phyloP scores from a whole-genome alignment of 2,329 filamentous ascomycete species.

The Calonectria naviculata region DNA sequence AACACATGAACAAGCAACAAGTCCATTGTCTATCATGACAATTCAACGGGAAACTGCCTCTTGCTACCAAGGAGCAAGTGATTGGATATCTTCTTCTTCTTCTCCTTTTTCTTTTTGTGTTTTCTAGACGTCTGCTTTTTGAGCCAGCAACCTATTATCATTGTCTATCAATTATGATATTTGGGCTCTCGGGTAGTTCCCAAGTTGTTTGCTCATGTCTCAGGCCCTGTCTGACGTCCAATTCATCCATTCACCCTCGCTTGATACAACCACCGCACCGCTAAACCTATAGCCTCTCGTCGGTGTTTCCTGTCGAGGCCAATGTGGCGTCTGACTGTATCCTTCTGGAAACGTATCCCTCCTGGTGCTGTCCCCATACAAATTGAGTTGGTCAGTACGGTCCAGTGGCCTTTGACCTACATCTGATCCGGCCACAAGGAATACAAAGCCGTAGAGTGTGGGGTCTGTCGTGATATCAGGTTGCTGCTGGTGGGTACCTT shows the following conservation, averaged over 20 bases:
- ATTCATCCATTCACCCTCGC: not conserved
- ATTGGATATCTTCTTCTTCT: too few relatives aligned
- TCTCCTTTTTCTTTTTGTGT: too few relatives aligned
- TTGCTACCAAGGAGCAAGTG: too few relatives aligned
- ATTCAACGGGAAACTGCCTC: too few relatives aligned
- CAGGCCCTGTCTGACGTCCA: not conserved
- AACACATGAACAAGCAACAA: not conserved
- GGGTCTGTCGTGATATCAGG: not conserved
- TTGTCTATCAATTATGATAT: not conserved
- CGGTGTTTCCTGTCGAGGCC: not conserved
- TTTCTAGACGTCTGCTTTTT: too few relatives aligned
- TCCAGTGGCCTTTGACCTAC: not conserved
- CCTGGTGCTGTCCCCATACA: not conserved
- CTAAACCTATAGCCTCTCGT: not conserved
- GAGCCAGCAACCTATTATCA: not conserved
- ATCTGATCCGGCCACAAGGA: not conserved
- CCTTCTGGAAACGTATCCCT: not conserved
- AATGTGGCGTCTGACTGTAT: not conserved
- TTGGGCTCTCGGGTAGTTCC: not conserved
- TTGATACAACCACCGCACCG: not conserved
- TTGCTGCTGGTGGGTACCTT: not conserved
- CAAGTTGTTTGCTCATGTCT: not conserved
- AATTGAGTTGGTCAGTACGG: not conserved
- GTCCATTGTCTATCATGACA: not conserved
- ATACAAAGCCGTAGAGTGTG: not conserved